Evolutionary conservation across 768 basidiomycete genomes (phyloP).

Genomic region (Tulasnella sp.): DNA sequence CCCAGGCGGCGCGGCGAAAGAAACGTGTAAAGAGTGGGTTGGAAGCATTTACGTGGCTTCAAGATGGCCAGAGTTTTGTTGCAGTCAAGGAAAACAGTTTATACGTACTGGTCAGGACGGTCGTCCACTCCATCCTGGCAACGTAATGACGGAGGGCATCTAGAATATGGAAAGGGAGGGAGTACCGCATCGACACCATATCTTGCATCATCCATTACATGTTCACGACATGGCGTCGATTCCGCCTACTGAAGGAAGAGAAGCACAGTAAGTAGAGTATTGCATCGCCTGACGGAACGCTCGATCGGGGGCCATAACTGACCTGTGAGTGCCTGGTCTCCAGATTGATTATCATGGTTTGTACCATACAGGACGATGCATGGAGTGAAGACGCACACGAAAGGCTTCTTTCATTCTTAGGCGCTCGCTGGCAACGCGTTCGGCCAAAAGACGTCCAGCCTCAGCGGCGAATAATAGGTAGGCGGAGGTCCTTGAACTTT

Average conservation of each 20-base stretch:
- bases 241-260: not conserved
- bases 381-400: not conserved
- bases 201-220: not conserved
- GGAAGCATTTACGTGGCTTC: constrained; percentile 62
- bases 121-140: not conserved
- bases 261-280: not conserved
- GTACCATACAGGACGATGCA: not conserved
- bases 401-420: constrained; percentile 51
- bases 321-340: not conserved
- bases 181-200: not conserved
- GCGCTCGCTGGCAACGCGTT: constrained; percentile 53
- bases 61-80: constrained; percentile 56
- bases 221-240: not conserved
- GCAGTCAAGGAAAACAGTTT: constrained; percentile 62
- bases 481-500: not conserved
- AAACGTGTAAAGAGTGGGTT: constrained; percentile 50
- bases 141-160: not conserved
- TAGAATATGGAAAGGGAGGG: not conserved
- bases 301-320: not conserved
- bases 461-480: constrained; percentile 63
- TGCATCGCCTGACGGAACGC: not conserved
- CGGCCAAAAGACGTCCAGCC: constrained; percentile 60
- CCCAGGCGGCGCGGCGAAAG: constrained; percentile 55
- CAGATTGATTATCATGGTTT: not conserved
- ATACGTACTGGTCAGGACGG: constrained; percentile 4